Percentiles rank a stretch among this genome's conserved stretches.
Evolutionary conservation across 306 rosid species (phyloP).

Genomic region (Malus sylvestris): DNA sequence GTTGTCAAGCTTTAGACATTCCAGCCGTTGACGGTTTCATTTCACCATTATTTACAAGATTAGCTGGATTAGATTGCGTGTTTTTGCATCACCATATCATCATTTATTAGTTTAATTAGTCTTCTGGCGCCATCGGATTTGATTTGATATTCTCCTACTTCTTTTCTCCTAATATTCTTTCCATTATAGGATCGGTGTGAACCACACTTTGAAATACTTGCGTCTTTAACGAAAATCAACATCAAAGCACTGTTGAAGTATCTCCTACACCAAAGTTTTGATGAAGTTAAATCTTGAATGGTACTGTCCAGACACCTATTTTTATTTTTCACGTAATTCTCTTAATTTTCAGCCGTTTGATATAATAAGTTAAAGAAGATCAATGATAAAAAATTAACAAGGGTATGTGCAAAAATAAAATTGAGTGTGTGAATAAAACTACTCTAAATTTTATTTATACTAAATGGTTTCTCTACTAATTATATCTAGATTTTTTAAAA

Average conservation of each 20-base stretch:
- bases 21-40: slow-evolving; percentile 34
- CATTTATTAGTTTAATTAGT: neutral
- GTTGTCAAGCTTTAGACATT: slow-evolving; percentile 20
- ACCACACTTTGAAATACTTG: neutral
- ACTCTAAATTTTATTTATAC: too few species aligned
- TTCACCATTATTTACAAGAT: slow-evolving; percentile 21
- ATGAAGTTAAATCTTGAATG: neutral
- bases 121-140: neutral
- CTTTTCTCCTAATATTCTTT: neutral
- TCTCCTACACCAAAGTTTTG: neutral
- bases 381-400: too few species aligned
- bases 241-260: neutral
- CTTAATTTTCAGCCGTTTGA: accelerated
- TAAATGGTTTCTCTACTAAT: too few species aligned
- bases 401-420: too few species aligned
- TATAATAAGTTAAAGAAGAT: too few species aligned
- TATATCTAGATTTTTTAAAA: too few species aligned
- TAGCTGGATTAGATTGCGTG: slow-evolving; percentile 23
- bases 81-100: slow-evolving; percentile 28
- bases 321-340: too few species aligned
- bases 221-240: neutral
- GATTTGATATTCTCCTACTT: neutral
- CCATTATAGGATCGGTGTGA: neutral
- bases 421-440: too few species aligned
- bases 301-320: accelerated